Base-by-base conservation (phyloP, 176 grass and related monocot species). In the Musa acuminata region DNA sequence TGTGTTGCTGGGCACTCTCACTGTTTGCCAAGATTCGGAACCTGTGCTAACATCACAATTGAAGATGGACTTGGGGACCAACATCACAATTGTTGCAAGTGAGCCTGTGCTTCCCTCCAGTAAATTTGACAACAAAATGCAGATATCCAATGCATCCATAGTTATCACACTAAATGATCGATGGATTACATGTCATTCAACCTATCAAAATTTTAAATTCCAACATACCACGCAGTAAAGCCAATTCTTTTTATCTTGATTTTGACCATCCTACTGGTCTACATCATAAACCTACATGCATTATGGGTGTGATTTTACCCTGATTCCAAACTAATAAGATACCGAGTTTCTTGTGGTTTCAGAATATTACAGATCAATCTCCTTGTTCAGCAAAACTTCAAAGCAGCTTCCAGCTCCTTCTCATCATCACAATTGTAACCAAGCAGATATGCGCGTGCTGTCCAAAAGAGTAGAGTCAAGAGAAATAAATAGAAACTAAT, bases 381-480 rank as follows among this genome's bases (percentile, higher is more conserved):
- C n/a, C 24, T 70, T 22, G 22, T 22, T 99, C 86, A 94, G 77
- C 90, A 89, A 80, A 89, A 89, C 68, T 86, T 67, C 75, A 91
- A 79, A 49, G 95, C 75, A 13, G 79, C 51, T 78, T 99, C 81
- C 1, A 99, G 90, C 78, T 99, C 90, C 86, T 94, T 87, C 75
- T 99, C 90, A 73, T 94, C 90, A 12, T 78, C 85, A 19, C 95
- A 99, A 54, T 82, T 87, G 83, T 99, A 99, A 67, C 95, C 95
- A 82, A 91, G 63, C 80, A 85, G 78, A 80, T 87, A 86, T 11
- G 90, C 90, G 4, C 90, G 88, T 0, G 95, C 90, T 99, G 86
- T 74, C 74, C 64, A 84, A 68, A 72, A 63, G 9, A 75, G 25
- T 8, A 22, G 73, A 50, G 71, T n/a, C n/a, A n/a, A n/a, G n/a